phyloP scores from a whole-genome alignment of 1,284 basidiomycete genomes.

The Retiboletus fuscus region DNA sequence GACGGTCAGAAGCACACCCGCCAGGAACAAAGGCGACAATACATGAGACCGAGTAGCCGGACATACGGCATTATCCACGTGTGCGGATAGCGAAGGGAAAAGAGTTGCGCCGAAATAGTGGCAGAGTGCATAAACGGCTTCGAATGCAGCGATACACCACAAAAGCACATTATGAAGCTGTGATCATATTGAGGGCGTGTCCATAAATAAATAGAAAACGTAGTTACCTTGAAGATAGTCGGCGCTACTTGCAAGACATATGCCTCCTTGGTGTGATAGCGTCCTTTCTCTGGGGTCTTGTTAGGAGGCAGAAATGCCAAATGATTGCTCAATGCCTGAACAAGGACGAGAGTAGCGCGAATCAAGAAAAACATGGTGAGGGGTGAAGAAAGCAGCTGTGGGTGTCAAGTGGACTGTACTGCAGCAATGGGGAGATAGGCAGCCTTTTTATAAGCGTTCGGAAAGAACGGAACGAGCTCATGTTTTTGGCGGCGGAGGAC shows the following conservation, averaged over 20 bases:
- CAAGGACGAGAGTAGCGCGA: slow-evolving; percentile 58
- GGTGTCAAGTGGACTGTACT: slow-evolving; percentile 7
- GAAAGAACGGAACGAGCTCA: slow-evolving; percentile 7
- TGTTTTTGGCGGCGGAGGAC: slow-evolving; percentile 20
- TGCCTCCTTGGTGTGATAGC: slow-evolving; percentile 67
- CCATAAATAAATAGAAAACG: slow-evolving; percentile 3
- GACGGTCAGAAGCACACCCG: slow-evolving; percentile 61
- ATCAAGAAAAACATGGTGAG: slow-evolving; percentile 55
- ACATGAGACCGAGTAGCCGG: slow-evolving; percentile 49
- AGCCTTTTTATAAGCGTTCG: slow-evolving; percentile 31
- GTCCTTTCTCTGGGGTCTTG: slow-evolving; percentile 61
- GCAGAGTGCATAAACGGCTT: slow-evolving; percentile 60
- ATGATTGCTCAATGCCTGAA: slow-evolving; percentile 66
- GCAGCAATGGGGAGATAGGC: background rate
- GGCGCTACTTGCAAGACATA: slow-evolving; percentile 69
- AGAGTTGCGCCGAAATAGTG: slow-evolving; percentile 47
- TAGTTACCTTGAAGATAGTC: slow-evolving; percentile 63
- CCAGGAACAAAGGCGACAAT: slow-evolving; percentile 60
- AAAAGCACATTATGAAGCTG: slow-evolving; percentile 65
- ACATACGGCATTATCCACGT: slow-evolving; percentile 48
- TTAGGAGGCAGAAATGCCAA: slow-evolving; percentile 70
- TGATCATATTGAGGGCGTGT: slow-evolving; percentile 13
- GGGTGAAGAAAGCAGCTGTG: background rate
- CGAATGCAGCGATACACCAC: slow-evolving; percentile 63
- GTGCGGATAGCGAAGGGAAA: slow-evolving; percentile 43